Evolutionary conservation across 805 yeast genomes (phyloP).

Genomic region (Yamadazyma philogaea): DNA sequence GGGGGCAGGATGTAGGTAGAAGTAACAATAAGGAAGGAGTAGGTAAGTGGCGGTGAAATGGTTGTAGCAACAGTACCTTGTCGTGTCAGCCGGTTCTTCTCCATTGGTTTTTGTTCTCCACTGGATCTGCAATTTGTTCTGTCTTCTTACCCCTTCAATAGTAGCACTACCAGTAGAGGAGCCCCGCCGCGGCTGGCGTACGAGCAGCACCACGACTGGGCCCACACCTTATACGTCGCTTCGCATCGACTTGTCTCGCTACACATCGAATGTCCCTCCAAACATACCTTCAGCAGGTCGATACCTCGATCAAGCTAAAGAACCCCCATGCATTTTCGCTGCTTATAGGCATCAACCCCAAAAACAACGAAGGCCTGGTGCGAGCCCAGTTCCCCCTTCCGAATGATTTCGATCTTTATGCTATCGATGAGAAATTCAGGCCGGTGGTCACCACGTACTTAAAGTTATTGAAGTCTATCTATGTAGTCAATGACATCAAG

Average conservation of each 20-base stretch:
- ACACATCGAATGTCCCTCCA: slow-evolving; percentile 1
- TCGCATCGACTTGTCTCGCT: too few species aligned
- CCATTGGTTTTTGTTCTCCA: too few species aligned
- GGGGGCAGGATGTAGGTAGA: too few species aligned
- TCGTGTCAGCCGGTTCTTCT: too few species aligned
- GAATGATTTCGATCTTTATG: slow-evolving; percentile 38
- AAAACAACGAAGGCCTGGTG: slow-evolving; percentile 24
- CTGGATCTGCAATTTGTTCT: too few species aligned
- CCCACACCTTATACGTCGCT: too few species aligned
- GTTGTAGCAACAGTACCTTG: too few species aligned
- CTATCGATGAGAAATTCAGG: slow-evolving; percentile 35
- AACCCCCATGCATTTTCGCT: slow-evolving; percentile 5
- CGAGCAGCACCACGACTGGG: neutral
- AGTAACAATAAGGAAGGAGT: neutral
- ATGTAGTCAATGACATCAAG: slow-evolving; percentile 30
- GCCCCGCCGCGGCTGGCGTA: too few species aligned
- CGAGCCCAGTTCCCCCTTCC: slow-evolving; percentile 35
- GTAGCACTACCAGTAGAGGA: too few species aligned
- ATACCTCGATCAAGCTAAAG: slow-evolving; percentile 2
- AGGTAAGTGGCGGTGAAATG: too few species aligned
- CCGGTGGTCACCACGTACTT: slow-evolving; percentile 32
- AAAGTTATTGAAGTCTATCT: slow-evolving; percentile 33
- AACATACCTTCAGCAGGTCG: slow-evolving; percentile 1
- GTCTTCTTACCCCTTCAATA: too few species aligned
- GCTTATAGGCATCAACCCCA: slow-evolving; percentile 29